Evolutionary conservation across 2,329 filamentous ascomycete genomes (phyloP).

Genomic region (Tothia fuscella): DNA sequence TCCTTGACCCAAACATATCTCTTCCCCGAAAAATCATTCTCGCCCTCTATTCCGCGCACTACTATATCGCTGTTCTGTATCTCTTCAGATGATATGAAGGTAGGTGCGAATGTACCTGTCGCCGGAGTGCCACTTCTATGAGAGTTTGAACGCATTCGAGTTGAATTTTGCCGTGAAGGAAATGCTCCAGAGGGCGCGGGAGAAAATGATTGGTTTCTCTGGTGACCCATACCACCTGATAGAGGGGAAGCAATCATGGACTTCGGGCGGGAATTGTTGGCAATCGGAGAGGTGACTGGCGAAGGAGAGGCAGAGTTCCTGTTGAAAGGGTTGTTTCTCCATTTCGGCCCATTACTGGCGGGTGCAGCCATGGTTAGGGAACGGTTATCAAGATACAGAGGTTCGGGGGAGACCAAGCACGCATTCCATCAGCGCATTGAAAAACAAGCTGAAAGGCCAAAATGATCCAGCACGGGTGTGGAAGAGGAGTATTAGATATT

Average conservation of each 20-base stretch:
- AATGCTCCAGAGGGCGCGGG: constrained; percentile 32
- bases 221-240: constrained; percentile 41
- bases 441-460: too few relatives aligned
- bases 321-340: constrained; percentile 70
- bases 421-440: too few relatives aligned
- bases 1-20: constrained; percentile 97
- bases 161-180: constrained; percentile 24
- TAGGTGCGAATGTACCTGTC: constrained; percentile 83
- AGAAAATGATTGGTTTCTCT: constrained; percentile 53
- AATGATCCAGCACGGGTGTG: not conserved
- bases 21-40: constrained; percentile 98
- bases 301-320: constrained; percentile 56
- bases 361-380: constrained; percentile 38
- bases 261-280: constrained; percentile 51
- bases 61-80: constrained; percentile 45
- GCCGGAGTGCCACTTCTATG: constrained; percentile 48
- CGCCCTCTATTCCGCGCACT: constrained; percentile 72
- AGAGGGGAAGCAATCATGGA: constrained; percentile 48
- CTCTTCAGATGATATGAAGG: constrained; percentile 87
- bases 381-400: constrained; percentile 4
- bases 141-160: constrained; percentile 46
- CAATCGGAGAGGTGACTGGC: constrained; percentile 37
- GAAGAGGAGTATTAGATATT: not conserved
- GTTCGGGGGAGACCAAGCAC: not conserved
- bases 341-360: constrained; percentile 52